phyloP scores from a whole-genome alignment of 2,329 filamentous ascomycete genomes.

The Aureobasidium leucospermi region DNA sequence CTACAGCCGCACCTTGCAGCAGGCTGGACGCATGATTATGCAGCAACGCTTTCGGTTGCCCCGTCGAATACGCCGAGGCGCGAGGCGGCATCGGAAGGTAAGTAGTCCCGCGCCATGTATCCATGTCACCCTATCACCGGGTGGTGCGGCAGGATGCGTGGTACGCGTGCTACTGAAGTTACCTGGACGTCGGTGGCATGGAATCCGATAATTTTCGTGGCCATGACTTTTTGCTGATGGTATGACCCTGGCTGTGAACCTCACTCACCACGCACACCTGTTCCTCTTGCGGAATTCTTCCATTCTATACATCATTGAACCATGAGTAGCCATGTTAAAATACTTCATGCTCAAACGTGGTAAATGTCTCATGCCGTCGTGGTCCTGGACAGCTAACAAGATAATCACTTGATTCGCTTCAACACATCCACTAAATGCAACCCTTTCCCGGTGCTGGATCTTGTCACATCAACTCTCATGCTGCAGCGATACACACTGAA shows the following conservation, averaged over 20 bases:
- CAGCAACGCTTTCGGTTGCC: slow-evolving; percentile 1
- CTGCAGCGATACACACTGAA: no score
- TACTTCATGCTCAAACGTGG: no score
- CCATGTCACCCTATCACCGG: background rate
- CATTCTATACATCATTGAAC: no score
- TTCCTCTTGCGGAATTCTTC: no score
- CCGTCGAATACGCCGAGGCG: background rate
- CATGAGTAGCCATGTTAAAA: no score
- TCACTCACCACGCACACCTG: no score
- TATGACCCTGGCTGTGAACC: background rate
- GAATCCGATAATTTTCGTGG: background rate
- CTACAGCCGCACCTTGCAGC: background rate
- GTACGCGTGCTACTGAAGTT: background rate
- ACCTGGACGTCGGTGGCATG: background rate
- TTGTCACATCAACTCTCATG: no score
- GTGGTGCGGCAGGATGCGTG: background rate
- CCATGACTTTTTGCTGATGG: background rate
- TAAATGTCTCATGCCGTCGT: no score
- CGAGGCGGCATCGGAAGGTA: slow-evolving; percentile 1
- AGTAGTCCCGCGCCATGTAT: background rate
- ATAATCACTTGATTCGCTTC: no score
- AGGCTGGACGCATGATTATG: slow-evolving; percentile 8
- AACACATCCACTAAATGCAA: no score
- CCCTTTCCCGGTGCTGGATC: no score
- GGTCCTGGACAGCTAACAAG: no score